Evolutionary conservation across 2,329 filamentous ascomycete species (phyloP).

Genomic region (Blastomyces parvus): DNA sequence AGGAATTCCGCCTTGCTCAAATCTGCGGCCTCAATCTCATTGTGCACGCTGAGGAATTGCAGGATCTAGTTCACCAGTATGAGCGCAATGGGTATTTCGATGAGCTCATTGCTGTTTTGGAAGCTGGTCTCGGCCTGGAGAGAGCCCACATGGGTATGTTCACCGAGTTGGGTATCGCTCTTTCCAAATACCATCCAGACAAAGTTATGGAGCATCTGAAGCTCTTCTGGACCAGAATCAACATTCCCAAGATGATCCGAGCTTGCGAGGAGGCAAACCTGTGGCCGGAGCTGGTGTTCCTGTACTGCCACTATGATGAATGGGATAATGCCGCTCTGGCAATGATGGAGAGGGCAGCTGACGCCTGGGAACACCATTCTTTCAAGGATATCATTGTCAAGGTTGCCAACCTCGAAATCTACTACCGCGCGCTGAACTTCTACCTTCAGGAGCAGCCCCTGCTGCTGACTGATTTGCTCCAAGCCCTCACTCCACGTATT

Average conservation of each 20-base stretch:
- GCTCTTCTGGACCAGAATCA: slow-evolving; percentile 96
- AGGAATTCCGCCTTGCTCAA: slow-evolving; percentile 96
- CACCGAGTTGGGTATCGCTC: slow-evolving; percentile 80
- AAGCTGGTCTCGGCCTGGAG: slow-evolving; percentile 89
- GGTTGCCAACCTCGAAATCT: slow-evolving; percentile 96
- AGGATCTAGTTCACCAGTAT: slow-evolving; percentile 90
- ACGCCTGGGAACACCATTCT: slow-evolving; percentile 98
- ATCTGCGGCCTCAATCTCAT: slow-evolving; percentile 98
- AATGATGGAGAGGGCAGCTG: slow-evolving; percentile 94
- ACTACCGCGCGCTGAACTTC: slow-evolving; percentile 94
- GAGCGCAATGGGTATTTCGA: slow-evolving; percentile 97
- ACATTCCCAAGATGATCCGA: slow-evolving; percentile 92
- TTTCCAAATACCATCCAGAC: slow-evolving; percentile 91
- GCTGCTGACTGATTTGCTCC: slow-evolving; percentile 87
- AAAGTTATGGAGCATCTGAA: slow-evolving; percentile 97
- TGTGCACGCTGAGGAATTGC: slow-evolving; percentile 89
- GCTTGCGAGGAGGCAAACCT: slow-evolving; percentile 90
- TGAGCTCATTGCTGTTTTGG: slow-evolving; percentile 86
- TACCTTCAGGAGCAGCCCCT: slow-evolving; percentile 96
- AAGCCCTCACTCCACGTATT: slow-evolving; percentile 82
- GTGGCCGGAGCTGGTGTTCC: slow-evolving; percentile 96
- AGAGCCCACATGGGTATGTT: slow-evolving; percentile 96
- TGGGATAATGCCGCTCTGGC: slow-evolving; percentile 94
- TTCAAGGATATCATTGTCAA: slow-evolving; percentile 99
- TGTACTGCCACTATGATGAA: slow-evolving; percentile 97